phyloP scores from a whole-genome alignment of 2,329 filamentous ascomycete genomes.

The Talaromyces sp. region DNA sequence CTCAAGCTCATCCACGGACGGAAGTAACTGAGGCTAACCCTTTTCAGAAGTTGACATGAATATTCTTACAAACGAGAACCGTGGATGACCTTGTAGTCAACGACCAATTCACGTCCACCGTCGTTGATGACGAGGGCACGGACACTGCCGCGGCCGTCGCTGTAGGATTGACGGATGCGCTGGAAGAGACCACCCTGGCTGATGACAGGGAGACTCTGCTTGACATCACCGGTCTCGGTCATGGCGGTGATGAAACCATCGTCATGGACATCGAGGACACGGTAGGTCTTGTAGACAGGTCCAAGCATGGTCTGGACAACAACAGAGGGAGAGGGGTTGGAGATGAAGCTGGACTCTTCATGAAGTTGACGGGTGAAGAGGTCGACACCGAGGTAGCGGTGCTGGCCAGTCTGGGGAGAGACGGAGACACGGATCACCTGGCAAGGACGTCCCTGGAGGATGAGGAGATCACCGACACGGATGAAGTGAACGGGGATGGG shows the following conservation, averaged over 20 bases:
- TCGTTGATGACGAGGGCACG: conserved; percentile 95
- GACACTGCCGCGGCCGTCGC: conserved; percentile 87
- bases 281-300: conserved; percentile 99
- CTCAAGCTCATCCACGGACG: background rate
- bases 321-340: conserved; percentile 93
- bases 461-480: conserved; percentile 96
- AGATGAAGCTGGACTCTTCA: conserved; percentile 97
- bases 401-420: conserved; percentile 95
- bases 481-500: conserved; percentile 99
- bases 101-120: conserved; percentile 86
- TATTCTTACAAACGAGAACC: conserved; percentile 35
- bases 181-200: conserved; percentile 88
- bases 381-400: conserved; percentile 99
- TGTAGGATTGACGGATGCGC: conserved; percentile 79
- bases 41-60: conserved; percentile 11
- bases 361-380: conserved; percentile 99
- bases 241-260: conserved; percentile 83
- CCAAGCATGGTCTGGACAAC: conserved; percentile 99
- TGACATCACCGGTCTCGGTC: conserved; percentile 98
- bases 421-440: conserved; percentile 99
- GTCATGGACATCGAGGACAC: conserved; percentile 93
- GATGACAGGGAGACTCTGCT: conserved; percentile 89
- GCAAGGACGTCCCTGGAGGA: conserved; percentile 98
- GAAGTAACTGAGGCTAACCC: conserved; percentile 18
- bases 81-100: conserved; percentile 99